These are phyloP conservation scores for Panicum hallii DNA, from an alignment of 202 grass and related monocot genomes.

Conservation along the genomic window DNA sequence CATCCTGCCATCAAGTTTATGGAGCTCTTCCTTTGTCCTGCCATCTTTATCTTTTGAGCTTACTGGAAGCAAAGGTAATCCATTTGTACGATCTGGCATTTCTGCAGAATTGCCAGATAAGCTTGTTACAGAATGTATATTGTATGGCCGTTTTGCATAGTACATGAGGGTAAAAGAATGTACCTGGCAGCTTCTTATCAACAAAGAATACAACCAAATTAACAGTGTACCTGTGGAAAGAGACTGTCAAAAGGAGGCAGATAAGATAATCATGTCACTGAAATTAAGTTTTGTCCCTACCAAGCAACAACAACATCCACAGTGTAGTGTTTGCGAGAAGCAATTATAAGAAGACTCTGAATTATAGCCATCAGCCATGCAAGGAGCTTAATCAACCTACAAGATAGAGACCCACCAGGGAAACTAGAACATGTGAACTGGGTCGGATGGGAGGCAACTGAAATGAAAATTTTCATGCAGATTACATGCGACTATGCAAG, in stretches of 20 bases:
- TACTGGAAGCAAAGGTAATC: slow-evolving; percentile 74
- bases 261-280: slow-evolving; percentile 28
- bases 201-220: slow-evolving; percentile 96
- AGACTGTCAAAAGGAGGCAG: slow-evolving; percentile 36
- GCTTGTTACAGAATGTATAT: background rate
- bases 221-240: slow-evolving; percentile 84
- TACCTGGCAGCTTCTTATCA: slow-evolving; percentile 92
- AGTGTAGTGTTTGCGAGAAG: slow-evolving; percentile 94
- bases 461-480: slow-evolving; percentile 1
- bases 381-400: slow-evolving; percentile 85
- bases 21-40: slow-evolving; percentile 57
- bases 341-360: slow-evolving; percentile 95
- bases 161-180: background rate
- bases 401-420: slow-evolving; percentile 24
- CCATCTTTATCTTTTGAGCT: slow-evolving; percentile 75
- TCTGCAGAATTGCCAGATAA: slow-evolving; percentile 55
- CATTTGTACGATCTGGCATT: slow-evolving; percentile 86
- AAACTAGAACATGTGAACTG: slow-evolving; percentile 21
- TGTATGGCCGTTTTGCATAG: background rate
- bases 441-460: background rate
- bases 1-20: slow-evolving; percentile 58
- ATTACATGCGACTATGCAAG: background rate
- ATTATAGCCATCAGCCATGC: slow-evolving; percentile 85
- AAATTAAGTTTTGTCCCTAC: slow-evolving; percentile 52
- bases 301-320: slow-evolving; percentile 98